Conservation (phyloP, 495 filamentous ascomycete species). For the Xylaria longipes region DNA sequence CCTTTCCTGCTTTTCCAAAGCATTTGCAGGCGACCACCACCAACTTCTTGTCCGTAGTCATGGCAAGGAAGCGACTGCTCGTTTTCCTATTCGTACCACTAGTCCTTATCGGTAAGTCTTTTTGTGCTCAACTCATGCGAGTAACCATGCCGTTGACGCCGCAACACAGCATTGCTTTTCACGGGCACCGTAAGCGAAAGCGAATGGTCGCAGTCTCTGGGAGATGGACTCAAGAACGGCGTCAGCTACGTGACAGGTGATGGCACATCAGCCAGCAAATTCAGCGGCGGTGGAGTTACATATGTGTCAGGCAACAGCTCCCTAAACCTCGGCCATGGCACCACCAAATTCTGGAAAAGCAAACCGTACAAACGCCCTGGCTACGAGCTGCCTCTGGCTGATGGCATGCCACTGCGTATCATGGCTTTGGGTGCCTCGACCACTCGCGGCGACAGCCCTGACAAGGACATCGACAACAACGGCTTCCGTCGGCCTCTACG, state of each 20-base stretch:
- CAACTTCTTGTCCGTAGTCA: constrained; percentile 37
- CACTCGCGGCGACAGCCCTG: constrained; percentile 43
- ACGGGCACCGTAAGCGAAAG: constrained; percentile 39
- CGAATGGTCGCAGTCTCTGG: constrained; percentile 42
- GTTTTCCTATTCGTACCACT: constrained; percentile 38
- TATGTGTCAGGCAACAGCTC: constrained; percentile 29
- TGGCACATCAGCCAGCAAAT: constrained; percentile 27
- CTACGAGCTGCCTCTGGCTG: constrained; percentile 40
- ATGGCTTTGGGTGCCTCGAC: constrained; percentile 46
- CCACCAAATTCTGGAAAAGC: constrained; percentile 35
- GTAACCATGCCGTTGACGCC: neutral
- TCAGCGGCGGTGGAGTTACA: constrained; percentile 16
- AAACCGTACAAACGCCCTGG: constrained; percentile 40
- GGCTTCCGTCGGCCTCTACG: constrained; percentile 42
- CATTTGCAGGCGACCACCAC: constrained; percentile 26
- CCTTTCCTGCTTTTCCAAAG: constrained; percentile 25
- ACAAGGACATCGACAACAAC: constrained; percentile 41
- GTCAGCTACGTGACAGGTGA: constrained; percentile 43
- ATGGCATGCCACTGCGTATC: constrained; percentile 42
- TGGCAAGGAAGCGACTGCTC: constrained; percentile 42
- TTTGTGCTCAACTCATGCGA: neutral
- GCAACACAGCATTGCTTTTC: constrained; percentile 33
- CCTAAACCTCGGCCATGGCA: constrained; percentile 28
- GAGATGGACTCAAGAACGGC: constrained; percentile 39
- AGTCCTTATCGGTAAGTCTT: constrained; percentile 36